phyloP scores from a whole-genome alignment of 768 basidiomycete species.

The Mycena epipterygia region DNA sequence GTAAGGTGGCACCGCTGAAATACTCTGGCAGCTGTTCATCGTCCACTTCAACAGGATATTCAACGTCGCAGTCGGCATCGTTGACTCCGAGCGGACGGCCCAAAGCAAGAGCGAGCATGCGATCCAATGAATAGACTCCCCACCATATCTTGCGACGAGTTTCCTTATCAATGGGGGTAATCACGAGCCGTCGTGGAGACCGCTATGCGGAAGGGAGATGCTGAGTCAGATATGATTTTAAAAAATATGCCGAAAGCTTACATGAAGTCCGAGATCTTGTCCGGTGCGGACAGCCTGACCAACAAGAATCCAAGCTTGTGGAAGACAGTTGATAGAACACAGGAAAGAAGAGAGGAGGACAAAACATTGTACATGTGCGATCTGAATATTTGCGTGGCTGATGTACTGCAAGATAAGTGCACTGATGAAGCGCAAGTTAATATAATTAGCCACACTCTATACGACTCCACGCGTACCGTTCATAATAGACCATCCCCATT shows the following conservation, averaged over 20 bases:
- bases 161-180: constrained; percentile 87
- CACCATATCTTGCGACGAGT: constrained; percentile 94
- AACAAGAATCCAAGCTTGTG: constrained; percentile 93
- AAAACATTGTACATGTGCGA: constrained; percentile 92
- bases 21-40: constrained; percentile 83
- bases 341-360: constrained; percentile 91
- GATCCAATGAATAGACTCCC: constrained; percentile 91
- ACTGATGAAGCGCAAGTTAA: constrained; percentile 48
- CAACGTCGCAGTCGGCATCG: constrained; percentile 92
- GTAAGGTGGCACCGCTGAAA: constrained; percentile 72
- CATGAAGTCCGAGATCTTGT: constrained; percentile 93
- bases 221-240: constrained; percentile 26
- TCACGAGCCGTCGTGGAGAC: constrained; percentile 79
- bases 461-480: constrained; percentile 70
- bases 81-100: constrained; percentile 92
- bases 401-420: constrained; percentile 94
- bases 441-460: constrained; percentile 24
- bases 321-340: constrained; percentile 93
- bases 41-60: constrained; percentile 86
- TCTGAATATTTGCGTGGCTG: constrained; percentile 87
- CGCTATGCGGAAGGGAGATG: constrained; percentile 63
- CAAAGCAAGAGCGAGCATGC: constrained; percentile 92
- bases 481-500: constrained; percentile 92
- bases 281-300: constrained; percentile 92
- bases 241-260: constrained; percentile 56